Conservation (phyloP, 2,329 filamentous ascomycete genomes). For the Amauroascus verrucosus region DNA sequence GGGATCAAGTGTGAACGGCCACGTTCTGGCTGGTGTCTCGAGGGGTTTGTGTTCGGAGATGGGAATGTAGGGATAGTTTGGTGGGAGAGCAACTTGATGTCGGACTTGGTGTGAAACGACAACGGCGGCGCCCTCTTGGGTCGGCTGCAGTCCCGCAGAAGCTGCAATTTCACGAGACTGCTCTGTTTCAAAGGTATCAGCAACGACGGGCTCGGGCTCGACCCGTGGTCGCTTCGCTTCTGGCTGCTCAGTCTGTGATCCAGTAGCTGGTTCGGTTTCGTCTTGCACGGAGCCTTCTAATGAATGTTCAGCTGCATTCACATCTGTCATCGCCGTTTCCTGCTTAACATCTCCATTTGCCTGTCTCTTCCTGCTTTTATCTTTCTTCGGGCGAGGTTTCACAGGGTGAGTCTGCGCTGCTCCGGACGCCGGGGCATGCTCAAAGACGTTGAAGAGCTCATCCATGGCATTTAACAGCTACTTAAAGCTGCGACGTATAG, state of each 20-base stretch:
- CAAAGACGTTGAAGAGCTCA: conserved; percentile 74
- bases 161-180: conserved; percentile 82
- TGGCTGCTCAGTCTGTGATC: conserved; percentile 28
- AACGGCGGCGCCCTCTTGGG: conserved; percentile 53
- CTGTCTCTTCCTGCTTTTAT: conserved; percentile 74
- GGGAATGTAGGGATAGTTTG: conserved; percentile 89
- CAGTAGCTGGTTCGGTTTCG: background rate
- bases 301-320: conserved; percentile 25
- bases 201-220: conserved; percentile 69
- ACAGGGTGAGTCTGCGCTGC: conserved; percentile 24
- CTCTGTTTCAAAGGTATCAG: conserved; percentile 90
- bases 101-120: conserved; percentile 94
- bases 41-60: conserved; percentile 90
- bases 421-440: conserved; percentile 50
- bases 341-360: conserved; percentile 66
- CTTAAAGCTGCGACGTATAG: background rate
- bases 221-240: conserved; percentile 41
- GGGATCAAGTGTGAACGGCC: conserved; percentile 85
- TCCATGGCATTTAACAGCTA: conserved; percentile 45
- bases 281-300: conserved; percentile 15
- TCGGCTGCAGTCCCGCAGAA: conserved; percentile 56
- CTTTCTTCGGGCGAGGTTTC: conserved; percentile 39
- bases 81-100: conserved; percentile 90
- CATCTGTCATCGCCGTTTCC: conserved; percentile 23
- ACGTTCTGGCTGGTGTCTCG: conserved; percentile 70